Evolutionary conservation across 1,284 basidiomycete genomes (phyloP), one percentile per base, ranked within the genome.

Genomic region (Gomphus sp.): DNA sequence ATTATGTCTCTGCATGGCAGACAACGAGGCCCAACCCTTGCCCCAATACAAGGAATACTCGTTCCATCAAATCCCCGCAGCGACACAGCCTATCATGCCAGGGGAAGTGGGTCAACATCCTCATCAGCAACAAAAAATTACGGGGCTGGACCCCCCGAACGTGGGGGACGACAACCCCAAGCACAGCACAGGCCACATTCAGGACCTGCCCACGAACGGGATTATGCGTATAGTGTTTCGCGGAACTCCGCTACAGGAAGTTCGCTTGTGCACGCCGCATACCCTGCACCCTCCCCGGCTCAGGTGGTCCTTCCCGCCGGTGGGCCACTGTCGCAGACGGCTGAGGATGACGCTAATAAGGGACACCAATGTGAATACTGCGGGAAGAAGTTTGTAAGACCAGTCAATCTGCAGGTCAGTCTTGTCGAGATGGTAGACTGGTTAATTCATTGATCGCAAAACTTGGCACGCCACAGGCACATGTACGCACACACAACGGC

Each of bases 331-430:
- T 33, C 50, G 22, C 49, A 36, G 37, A 50, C 18, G 14, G 12
- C 52, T n/a, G 52, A 55, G 14, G 34, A 37, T 0, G 58, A 55
- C 2, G 43, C 58, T 11, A 52, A 59, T 4, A 80, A 81, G 64
- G 79, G 80, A 64, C 85, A 89, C 62, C 74, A 80, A 44, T 89
- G 86, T 63, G 76, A 77, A 0, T 80, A 79, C 44, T 89, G 87
- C 69, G 72, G 72, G 61, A 87, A 87, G 69, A 75, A 84, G 31
- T 89, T 89, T 74, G 89, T 87, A 69, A 78, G 87, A 8, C 87
- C 87, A 3, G 89, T 87, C 64, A 88, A 85, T 67, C 76, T 89
- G 60, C 52, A 59, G 41, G 58, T 59, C 31, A 16, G 43, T 49
- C 47, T 25, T 56, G 14, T 49, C 28, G 4, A 12, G 43, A 47